Evolutionary conservation across 2,329 filamentous ascomycete genomes (phyloP), one percentile per base, ranked within the genome.

Genomic region (Macrophomina phaseolina): DNA sequence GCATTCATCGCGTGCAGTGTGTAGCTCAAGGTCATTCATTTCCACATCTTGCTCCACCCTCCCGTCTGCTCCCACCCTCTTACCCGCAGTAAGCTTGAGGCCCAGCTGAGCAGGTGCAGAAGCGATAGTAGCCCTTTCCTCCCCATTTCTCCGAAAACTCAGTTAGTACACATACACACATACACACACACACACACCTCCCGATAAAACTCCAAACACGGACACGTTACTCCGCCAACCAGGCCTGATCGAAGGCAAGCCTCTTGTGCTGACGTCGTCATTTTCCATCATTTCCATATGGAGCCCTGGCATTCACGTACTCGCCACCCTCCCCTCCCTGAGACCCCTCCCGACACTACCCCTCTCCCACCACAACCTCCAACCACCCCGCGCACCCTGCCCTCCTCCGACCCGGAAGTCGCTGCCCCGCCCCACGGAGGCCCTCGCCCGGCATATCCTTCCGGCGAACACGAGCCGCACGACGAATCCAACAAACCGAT

Each of bases 371-470:
- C 38, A 12, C 56, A 60, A 46, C 40, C 56, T 18, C 40, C 40
- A 16, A 28, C 40, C 5, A 42, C 56, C 7, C 56, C 56, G 14
- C 16, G 16, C 40, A 46, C 56, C 7, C 40, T 14, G 0, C 56
- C 18, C 30, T 45, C 38, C 5, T 32, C 36, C 0, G 60, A 52
- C 11, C 58, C 58, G 5, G 45, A 62, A 38, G 58, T 51, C 28
- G 30, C 23, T 23, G 23, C 32, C 45, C 14, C 32, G 3, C 60
- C 60, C 7, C 60, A 49, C 60, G 60, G 51, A 42, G 60, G 60
- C 6, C 60, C 58, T 14, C 49, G 38, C 9, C 58, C 58, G 9
- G 12, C 40, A 30, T 18, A 42, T 18, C n/a, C 45, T 5, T 36
- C 32, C 9, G 8, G 7, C 18, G 28, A 40, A n/a, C 55, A 32